A percentile compares a stretch with the other conserved stretches of the same genome.
Conservation (phyloP, 306 rosid species). For the Cicer judaicum region DNA sequence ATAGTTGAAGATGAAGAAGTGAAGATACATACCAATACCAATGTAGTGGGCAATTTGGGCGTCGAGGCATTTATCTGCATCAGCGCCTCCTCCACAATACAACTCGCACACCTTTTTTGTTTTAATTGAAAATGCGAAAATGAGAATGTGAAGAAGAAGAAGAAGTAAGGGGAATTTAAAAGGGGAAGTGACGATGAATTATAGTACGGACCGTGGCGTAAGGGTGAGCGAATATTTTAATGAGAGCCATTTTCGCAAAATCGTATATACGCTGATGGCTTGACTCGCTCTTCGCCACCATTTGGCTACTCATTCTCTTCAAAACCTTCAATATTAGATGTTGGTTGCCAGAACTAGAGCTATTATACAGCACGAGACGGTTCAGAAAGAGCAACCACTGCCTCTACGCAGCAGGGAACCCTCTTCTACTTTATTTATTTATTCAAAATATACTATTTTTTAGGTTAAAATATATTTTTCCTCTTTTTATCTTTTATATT, state of each 20-base stretch:
- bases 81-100: conserved; percentile 79
- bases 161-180: not conserved
- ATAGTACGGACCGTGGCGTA: conserved; percentile 65
- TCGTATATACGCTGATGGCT: conserved; percentile 80
- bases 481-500: too few species aligned
- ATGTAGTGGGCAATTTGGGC: conserved; percentile 85
- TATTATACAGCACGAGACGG: too few species aligned
- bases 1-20: not conserved
- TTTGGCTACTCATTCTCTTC: conserved; percentile 63
- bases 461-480: too few species aligned
- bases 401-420: too few species aligned
- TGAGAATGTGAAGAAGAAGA: not conserved
- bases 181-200: not conserved
- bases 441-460: too few species aligned
- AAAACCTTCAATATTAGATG: too few species aligned
- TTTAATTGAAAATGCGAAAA: not conserved
- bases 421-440: too few species aligned
- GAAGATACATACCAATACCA: conserved; percentile 68
- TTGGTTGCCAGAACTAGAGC: too few species aligned
- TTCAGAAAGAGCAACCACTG: too few species aligned
- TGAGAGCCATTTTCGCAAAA: conserved; percentile 75
- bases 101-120: conserved; percentile 74
- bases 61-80: conserved; percentile 75
- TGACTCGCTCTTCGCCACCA: conserved; percentile 59
- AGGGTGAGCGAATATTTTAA: conserved; percentile 85